Conservation (phyloP, 2,329 filamentous ascomycete genomes). For the Pyricularia pennisetigena region DNA sequence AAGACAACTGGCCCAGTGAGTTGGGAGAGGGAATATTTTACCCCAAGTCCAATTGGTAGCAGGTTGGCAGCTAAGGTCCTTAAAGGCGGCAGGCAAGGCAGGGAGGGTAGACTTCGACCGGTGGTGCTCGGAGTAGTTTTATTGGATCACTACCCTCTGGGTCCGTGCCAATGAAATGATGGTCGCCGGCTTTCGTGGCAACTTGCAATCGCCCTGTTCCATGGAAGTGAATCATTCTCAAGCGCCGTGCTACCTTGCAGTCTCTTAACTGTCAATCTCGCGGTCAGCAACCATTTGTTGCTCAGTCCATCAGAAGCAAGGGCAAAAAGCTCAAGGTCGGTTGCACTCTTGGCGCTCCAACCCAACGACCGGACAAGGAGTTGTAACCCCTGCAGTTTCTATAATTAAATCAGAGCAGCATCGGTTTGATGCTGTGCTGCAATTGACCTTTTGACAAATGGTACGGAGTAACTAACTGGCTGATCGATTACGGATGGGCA, state of each 20-base stretch:
- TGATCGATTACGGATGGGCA: not conserved
- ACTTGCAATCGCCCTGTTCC: not conserved
- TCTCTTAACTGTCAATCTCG: not conserved
- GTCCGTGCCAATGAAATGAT: not conserved
- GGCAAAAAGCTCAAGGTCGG: not conserved
- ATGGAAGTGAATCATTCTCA: not conserved
- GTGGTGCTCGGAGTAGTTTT: not conserved
- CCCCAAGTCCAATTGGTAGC: too few species aligned
- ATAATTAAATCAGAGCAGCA: not conserved
- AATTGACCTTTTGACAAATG: not conserved
- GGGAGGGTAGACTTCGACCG: not conserved
- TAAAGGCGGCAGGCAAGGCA: not conserved
- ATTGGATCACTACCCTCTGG: not conserved
- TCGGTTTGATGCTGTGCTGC: not conserved
- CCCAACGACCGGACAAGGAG: not conserved
- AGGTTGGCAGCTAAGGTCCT: too few species aligned
- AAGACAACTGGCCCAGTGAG: not conserved
- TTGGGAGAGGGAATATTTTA: not conserved
- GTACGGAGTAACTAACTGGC: too few species aligned
- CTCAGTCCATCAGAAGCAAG: not conserved
- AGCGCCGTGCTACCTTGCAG: not conserved
- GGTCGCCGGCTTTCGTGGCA: not conserved
- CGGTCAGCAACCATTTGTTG: not conserved
- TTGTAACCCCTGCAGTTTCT: not conserved
- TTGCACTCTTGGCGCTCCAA: not conserved